phyloP scores from a whole-genome alignment of 441 rosid genomes.

The Euphorbia schlechtendalii region DNA sequence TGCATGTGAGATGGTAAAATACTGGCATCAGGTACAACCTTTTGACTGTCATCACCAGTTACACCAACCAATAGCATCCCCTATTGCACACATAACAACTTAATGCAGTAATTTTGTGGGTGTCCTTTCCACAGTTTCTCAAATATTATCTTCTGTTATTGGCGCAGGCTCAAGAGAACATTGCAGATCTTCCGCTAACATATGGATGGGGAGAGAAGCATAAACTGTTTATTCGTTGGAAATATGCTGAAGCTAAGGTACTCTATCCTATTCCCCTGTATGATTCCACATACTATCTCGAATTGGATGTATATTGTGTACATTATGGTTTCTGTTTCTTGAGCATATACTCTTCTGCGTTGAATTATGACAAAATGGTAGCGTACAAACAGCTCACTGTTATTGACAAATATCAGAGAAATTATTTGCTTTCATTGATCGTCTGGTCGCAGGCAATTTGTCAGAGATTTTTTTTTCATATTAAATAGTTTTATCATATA shows the following conservation, averaged over 20 bases:
- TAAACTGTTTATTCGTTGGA: constrained; percentile 67
- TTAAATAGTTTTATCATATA: too few relatives aligned
- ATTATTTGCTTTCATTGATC: too few relatives aligned
- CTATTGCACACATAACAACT: too few relatives aligned
- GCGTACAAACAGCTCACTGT: too few relatives aligned
- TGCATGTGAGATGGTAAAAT: constrained; percentile 93
- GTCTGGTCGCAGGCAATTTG: too few relatives aligned
- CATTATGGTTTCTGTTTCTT: not conserved
- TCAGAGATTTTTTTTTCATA: too few relatives aligned
- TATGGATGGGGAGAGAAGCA: constrained; percentile 94
- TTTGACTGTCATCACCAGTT: not conserved
- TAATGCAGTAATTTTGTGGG: not conserved
- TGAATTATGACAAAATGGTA: too few relatives aligned
- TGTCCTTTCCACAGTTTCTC: not conserved
- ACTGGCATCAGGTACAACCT: constrained; percentile 84
- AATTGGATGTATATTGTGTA: too few relatives aligned
- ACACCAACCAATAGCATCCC: not conserved
- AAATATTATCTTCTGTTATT: not conserved
- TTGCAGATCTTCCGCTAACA: constrained; percentile 57
- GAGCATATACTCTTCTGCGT: too few relatives aligned
- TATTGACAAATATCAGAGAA: too few relatives aligned
- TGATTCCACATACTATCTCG: too few relatives aligned
- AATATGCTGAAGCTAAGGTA: constrained; percentile 77
- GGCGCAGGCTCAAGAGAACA: constrained; percentile 39
- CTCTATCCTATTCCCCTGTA: too few relatives aligned